Base-by-base conservation (phyloP, 164 flowering plant genomes). In the Aristolochia fimbriata region DNA sequence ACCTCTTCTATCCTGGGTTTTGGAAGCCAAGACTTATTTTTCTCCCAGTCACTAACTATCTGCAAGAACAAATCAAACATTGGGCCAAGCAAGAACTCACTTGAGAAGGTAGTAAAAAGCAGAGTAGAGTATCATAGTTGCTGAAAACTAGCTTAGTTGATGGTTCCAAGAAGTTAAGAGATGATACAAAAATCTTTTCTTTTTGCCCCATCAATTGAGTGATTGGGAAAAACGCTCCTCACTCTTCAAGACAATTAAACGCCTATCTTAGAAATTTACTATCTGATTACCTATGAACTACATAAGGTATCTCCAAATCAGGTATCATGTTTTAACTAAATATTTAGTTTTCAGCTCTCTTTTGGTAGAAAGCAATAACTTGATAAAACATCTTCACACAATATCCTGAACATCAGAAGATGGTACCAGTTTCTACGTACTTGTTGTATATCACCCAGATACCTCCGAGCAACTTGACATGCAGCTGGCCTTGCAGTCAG, bases 21-120 rank as follows among this genome's bases (percentile, higher is more conserved):
- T 13, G 96, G 97, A 67, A 94, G 78, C 99, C 97, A 91, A 58
- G 96, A 62, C 69, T 84, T 94, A 43, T 85, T 74, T 15, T 77
- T 68, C 71, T 86, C 91, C 99, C 97, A 94, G n/a, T 65, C 79
- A 48, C 49, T 71, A 51, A 80, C 71, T 56, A 80, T 86, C 99
- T 91, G 84, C 43, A 20, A 20, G 19, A 15, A 15, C 52, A 49
- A 15, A 17, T 6, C 52, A 15, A 20, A 17, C 19, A 49, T n/a
- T 6, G 52, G 16, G 22, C 6, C 8, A 20, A 48, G 20, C 16
- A 48, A 3, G 20, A 19, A 49, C 6, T 17, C 47, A 48, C 25
- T 14, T 14, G 56, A 1, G 23, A 55, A 33, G 0, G 12, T 57
- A 49, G 22, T 17, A 3, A 8, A 57, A 14, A 41, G 47, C n/a